Evolutionary conservation across 768 basidiomycete genomes (phyloP), one percentile per base, ranked within the genome.

Genomic region (Cystoderma amianthinum): DNA sequence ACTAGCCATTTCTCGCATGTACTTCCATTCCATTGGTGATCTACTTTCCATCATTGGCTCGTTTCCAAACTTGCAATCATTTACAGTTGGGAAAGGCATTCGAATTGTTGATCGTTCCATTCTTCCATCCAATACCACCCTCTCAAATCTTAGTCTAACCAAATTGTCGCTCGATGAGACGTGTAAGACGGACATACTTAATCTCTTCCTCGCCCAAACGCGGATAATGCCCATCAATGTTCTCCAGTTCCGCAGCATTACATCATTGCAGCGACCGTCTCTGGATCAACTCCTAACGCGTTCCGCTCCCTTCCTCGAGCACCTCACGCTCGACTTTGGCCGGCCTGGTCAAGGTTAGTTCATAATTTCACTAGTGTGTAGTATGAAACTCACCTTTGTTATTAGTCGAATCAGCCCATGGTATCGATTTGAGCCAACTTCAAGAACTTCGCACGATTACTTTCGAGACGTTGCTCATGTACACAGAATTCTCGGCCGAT

Each of bases 321-420:
- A 36, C 12, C 34, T 36, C 16, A 36, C 34, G 6, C 18, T 36
- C 9, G 34, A 36, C 16, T 36, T 36, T 36, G 34, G 9, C 7
- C 34, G 34, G 18, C 34, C 34, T 36, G 34, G 34, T 16, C 34
- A 36, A 36, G 34, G 34, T 36, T 6, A 36, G 18, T 17, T 36
- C 6, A 6, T 17, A 7, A 17, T 9, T 19, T 36, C 34, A 9
- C 18, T 7, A n/a, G n/a, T n/a, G 7, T 17, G 34, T n/a, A 7
- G 34, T 36, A 6, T 6, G 7, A 36, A 36, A 6, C 18, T 36
- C 7, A 9, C 18, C 7, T 9, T 16, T 9, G 17, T 36, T 36
- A 15, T 6, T 36, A 36, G 34, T 19, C 18, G 9, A n/a, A 15
- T 7, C 34, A 9, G 12, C 34, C 7, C 12, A 19, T 16, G 16